Percentiles rank a stretch among this genome's conserved stretches.
phyloP scores from a whole-genome alignment of 495 filamentous ascomycete genomes.

The Lasiosphaeriaceae sp. region DNA sequence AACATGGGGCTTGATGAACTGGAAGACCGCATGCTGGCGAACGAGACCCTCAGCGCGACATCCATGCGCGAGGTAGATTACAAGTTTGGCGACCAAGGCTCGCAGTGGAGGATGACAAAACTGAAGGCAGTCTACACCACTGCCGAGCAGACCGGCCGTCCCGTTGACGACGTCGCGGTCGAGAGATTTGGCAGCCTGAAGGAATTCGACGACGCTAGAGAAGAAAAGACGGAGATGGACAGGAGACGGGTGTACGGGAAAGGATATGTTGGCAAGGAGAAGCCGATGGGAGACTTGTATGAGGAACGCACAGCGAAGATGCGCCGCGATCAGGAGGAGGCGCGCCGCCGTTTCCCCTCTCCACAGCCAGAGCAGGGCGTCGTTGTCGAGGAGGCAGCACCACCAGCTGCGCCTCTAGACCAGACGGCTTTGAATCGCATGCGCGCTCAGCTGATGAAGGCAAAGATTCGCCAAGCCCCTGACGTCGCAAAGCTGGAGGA shows the following conservation, averaged over 20 bases:
- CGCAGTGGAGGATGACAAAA: conserved; percentile 93
- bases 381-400: conserved; percentile 38
- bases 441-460: conserved; percentile 91
- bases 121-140: conserved; percentile 80
- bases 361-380: conserved; percentile 38
- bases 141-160: conserved; percentile 64
- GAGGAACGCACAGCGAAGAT: conserved; percentile 53
- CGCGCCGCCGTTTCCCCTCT: not conserved
- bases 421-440: conserved; percentile 81
- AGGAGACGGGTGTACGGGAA: conserved; percentile 78
- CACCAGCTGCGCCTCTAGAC: conserved; percentile 53
- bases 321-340: conserved; percentile 7
- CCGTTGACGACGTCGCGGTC: conserved; percentile 75
- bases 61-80: conserved; percentile 73
- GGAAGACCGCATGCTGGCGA: not conserved
- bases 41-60: conserved; percentile 37
- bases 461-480: conserved; percentile 71
- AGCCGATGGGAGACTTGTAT: conserved; percentile 83
- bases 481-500: conserved; percentile 76
- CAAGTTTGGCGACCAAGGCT: conserved; percentile 84
- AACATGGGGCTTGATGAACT: conserved; percentile 61
- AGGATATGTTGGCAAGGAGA: conserved; percentile 82
- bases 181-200: conserved; percentile 74
- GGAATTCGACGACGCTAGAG: conserved; percentile 87
- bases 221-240: conserved; percentile 92